A percentile compares a stretch with the other conserved stretches of the same genome.
These are phyloP conservation scores for Tardiomyces digboiensis DNA, from an alignment of 1,139 yeast species.

Conservation along the genomic window DNA sequence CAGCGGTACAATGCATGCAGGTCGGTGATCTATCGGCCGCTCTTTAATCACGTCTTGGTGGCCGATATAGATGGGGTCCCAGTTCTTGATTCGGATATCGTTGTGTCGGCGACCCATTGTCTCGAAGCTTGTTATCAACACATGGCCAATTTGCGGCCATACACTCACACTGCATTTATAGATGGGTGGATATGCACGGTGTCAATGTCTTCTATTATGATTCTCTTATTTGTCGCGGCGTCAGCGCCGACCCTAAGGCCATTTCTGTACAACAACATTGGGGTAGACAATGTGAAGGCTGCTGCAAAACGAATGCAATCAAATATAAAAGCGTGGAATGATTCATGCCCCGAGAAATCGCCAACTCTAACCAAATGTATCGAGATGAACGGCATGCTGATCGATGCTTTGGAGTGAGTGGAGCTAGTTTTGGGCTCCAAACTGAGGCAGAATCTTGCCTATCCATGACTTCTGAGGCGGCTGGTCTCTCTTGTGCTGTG, in stretches of 20 bases:
- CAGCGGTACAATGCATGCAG: slow-evolving; percentile 13
- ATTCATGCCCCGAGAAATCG: neutral
- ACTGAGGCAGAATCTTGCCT: neutral
- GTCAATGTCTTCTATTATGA: slow-evolving; percentile 8
- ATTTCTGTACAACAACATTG: slow-evolving; percentile 4
- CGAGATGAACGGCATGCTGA: neutral
- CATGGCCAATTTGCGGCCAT: slow-evolving; percentile 8
- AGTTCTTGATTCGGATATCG: slow-evolving; percentile 4
- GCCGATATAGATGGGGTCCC: slow-evolving; percentile 5
- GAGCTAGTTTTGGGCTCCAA: neutral
- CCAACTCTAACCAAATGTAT: neutral
- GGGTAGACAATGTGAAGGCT: slow-evolving; percentile 1
- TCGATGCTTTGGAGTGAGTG: neutral
- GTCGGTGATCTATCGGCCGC: slow-evolving; percentile 12
- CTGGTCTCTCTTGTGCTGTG: neutral
- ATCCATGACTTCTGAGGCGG: neutral
- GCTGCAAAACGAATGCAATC: slow-evolving; percentile 3
- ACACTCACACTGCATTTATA: slow-evolving; percentile 9
- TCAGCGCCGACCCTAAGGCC: slow-evolving; percentile 4
- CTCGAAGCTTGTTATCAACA: slow-evolving; percentile 10
- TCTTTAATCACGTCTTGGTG: slow-evolving; percentile 9
- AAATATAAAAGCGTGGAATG: neutral
- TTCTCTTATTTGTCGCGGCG: slow-evolving; percentile 8
- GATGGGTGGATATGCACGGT: slow-evolving; percentile 13
- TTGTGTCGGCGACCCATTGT: slow-evolving; percentile 8